Evolutionary conservation across 2,329 filamentous ascomycete genomes (phyloP).

Genomic region (Beauveria scarabaeidicola): DNA sequence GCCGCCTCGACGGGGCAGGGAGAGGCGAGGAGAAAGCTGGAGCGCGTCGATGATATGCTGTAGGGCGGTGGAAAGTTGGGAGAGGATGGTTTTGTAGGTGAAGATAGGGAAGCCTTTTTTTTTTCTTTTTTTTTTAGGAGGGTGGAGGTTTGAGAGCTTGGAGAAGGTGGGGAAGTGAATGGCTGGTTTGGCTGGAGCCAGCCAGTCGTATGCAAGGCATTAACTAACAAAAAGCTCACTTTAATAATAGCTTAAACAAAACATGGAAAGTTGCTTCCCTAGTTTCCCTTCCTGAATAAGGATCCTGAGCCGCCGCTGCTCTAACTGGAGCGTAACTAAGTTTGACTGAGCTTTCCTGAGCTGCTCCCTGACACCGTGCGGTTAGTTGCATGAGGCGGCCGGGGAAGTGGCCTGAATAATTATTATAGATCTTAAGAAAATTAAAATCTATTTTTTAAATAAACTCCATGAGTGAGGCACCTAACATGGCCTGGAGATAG

Average conservation of each 20-base stretch:
- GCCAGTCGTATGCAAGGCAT: background rate
- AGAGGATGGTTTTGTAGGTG: background rate
- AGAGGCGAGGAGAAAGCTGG: background rate
- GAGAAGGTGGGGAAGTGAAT: background rate
- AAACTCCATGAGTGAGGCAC: slow-evolving; percentile 53
- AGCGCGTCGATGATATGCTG: background rate
- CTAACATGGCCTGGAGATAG: slow-evolving; percentile 50
- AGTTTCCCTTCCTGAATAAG: no score
- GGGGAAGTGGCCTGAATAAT: no score
- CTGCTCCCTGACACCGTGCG: no score
- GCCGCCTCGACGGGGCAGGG: background rate
- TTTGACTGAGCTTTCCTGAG: no score
- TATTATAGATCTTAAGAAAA: no score
- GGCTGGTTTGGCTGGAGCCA: background rate
- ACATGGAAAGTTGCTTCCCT: no score
- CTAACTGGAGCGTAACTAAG: no score
- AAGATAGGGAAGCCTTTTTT: background rate
- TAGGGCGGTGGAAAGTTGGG: background rate
- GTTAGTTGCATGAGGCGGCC: no score
- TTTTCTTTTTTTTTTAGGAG: background rate
- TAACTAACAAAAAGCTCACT: background rate
- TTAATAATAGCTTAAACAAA: no score
- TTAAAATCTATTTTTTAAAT: no score
- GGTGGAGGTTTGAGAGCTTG: background rate
- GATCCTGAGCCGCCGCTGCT: no score